phyloP scores from a whole-genome alignment of 2,329 filamentous ascomycete species.

The Neofusicoccum umdonicola region DNA sequence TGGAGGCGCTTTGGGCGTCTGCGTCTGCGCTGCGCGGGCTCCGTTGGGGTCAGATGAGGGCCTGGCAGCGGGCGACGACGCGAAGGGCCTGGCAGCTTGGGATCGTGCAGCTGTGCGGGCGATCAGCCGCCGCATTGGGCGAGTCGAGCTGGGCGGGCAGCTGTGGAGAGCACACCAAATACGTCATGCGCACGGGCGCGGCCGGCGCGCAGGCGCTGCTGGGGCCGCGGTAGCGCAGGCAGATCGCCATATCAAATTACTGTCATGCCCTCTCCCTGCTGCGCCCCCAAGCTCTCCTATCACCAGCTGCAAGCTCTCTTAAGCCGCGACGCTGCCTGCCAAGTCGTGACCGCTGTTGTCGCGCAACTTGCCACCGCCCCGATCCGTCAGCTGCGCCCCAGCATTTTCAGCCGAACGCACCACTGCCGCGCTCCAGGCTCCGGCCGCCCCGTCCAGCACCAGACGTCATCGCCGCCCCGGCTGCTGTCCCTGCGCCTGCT shows the following conservation, averaged over 20 bases:
- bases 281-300: slow-evolving; percentile 10
- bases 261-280: slow-evolving; percentile 13
- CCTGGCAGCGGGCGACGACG: background rate
- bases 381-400: background rate
- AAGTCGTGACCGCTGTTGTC: background rate
- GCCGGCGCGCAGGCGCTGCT: background rate
- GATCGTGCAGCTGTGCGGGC: background rate
- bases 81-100: background rate
- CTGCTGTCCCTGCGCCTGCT: background rate
- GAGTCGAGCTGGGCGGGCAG: slow-evolving; percentile 3
- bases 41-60: slow-evolving; percentile 2
- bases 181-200: background rate
- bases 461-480: slow-evolving; percentile 7
- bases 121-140: slow-evolving; percentile 11
- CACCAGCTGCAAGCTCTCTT: background rate
- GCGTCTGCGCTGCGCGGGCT: no score
- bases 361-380: slow-evolving; percentile 8
- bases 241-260: slow-evolving; percentile 16
- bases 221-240: slow-evolving; percentile 8
- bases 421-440: background rate
- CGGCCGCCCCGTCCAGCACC: slow-evolving; percentile 1
- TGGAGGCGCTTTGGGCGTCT: background rate
- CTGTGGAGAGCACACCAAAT: background rate
- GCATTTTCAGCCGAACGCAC: slow-evolving; percentile 1
- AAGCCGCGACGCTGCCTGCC: slow-evolving; percentile 4